These are phyloP conservation scores for Acidomyces sp. DNA, from an alignment of 495 filamentous ascomycete species.

Conservation along the genomic window DNA sequence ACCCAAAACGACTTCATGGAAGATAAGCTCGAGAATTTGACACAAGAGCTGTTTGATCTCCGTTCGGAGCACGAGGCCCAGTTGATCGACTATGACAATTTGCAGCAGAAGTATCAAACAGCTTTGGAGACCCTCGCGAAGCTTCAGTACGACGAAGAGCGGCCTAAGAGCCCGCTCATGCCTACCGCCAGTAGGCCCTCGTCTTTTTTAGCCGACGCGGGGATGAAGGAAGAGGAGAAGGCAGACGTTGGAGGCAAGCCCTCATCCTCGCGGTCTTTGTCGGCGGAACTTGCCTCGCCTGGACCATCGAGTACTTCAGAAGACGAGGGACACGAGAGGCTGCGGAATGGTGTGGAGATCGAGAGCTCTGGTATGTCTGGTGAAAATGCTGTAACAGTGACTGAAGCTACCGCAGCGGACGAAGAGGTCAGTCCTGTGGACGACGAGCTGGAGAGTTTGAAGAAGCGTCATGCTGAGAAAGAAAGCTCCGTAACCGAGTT, in stretches of 20 bases:
- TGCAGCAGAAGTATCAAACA: slow-evolving; percentile 83
- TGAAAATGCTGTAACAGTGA: slow-evolving; percentile 19
- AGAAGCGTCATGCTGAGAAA: slow-evolving; percentile 57
- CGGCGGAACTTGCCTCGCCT: slow-evolving; percentile 88
- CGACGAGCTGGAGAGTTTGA: slow-evolving; percentile 59
- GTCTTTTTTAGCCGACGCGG: slow-evolving; percentile 86
- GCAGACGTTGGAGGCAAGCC: slow-evolving; percentile 60
- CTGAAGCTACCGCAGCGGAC: slow-evolving; percentile 23
- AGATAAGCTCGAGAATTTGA: slow-evolving; percentile 85
- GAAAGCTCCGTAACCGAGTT: slow-evolving; percentile 58
- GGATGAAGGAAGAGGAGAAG: slow-evolving; percentile 39
- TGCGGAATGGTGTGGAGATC: too few species aligned
- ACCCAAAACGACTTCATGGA: slow-evolving; percentile 75
- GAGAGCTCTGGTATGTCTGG: too few species aligned
- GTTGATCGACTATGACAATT: slow-evolving; percentile 63
- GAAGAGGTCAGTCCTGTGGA: slow-evolving; percentile 27
- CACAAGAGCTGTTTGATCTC: slow-evolving; percentile 83
- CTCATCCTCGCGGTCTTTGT: slow-evolving; percentile 87
- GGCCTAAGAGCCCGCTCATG: background rate
- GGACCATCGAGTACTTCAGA: slow-evolving; percentile 51
- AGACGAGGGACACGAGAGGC: background rate
- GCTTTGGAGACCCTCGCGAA: slow-evolving; percentile 68
- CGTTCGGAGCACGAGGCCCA: slow-evolving; percentile 80
- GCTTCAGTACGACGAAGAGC: slow-evolving; percentile 49
- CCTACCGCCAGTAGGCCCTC: slow-evolving; percentile 51